Conservation (phyloP, 2,329 filamentous ascomycete species). For the Proliferodiscus dingleyae region DNA sequence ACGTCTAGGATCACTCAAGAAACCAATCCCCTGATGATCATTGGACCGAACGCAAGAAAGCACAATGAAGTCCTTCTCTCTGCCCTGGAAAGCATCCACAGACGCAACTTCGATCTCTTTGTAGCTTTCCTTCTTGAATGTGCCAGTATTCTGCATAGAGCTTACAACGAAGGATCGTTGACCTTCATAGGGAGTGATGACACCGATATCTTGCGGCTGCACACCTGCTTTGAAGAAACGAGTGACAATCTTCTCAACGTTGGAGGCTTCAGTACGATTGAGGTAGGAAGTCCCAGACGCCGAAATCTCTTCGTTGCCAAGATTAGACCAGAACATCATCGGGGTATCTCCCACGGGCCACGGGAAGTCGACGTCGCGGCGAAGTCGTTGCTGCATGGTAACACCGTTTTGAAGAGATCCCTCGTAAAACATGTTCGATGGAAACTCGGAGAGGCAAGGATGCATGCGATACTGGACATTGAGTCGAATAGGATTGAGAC, state of each 20-base stretch:
- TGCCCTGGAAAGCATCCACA: slow-evolving; percentile 96
- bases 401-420: slow-evolving; percentile 96
- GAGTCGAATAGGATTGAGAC: slow-evolving; percentile 82
- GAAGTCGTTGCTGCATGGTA: slow-evolving; percentile 79
- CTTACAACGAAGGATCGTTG: slow-evolving; percentile 97
- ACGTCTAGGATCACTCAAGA: slow-evolving; percentile 94
- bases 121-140: slow-evolving; percentile 97
- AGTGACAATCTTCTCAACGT: slow-evolving; percentile 97
- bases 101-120: slow-evolving; percentile 98
- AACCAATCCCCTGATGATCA: slow-evolving; percentile 97
- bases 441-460: slow-evolving; percentile 92
- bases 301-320: slow-evolving; percentile 96
- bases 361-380: slow-evolving; percentile 93
- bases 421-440: slow-evolving; percentile 99
- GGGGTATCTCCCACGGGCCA: slow-evolving; percentile 92
- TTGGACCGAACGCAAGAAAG: slow-evolving; percentile 97
- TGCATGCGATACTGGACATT: slow-evolving; percentile 99
- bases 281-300: slow-evolving; percentile 97
- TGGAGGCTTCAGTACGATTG: slow-evolving; percentile 93
- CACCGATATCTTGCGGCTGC: slow-evolving; percentile 88
- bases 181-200: slow-evolving; percentile 97
- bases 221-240: slow-evolving; percentile 98
- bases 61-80: slow-evolving; percentile 99
- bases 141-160: slow-evolving; percentile 98
- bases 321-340: slow-evolving; percentile 99